These are phyloP conservation scores for Fusarium zealandicum DNA, from an alignment of 2,329 filamentous ascomycete genomes.

Conservation along the genomic window DNA sequence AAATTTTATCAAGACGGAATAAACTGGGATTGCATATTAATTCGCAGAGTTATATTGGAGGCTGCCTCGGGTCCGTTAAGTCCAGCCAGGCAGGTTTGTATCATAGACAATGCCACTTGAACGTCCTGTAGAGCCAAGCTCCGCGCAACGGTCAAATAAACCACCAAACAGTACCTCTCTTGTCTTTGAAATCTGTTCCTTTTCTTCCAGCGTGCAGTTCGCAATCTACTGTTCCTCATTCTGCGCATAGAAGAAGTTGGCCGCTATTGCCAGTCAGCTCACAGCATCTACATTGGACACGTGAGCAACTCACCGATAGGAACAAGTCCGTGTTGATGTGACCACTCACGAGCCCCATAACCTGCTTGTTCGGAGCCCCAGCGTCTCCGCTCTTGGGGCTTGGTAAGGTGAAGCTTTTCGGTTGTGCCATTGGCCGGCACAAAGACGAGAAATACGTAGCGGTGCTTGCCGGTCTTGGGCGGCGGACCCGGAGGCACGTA, in stretches of 20 bases:
- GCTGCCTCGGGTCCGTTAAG: no score
- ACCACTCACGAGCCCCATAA: constrained; percentile 33
- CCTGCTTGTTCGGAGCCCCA: constrained; percentile 28
- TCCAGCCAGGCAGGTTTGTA: no score
- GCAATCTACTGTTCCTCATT: constrained; percentile 24
- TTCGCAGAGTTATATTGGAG: no score
- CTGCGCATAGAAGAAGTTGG: constrained; percentile 36
- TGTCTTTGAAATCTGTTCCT: not conserved
- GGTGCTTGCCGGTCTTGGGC: constrained; percentile 31
- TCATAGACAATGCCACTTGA: no score
- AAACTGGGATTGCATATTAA: no score
- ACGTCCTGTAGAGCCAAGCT: no score
- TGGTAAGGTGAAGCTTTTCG: constrained; percentile 20
- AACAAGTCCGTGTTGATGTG: constrained; percentile 27
- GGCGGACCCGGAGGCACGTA: constrained; percentile 32
- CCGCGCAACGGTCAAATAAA: no score
- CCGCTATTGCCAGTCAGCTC: constrained; percentile 21
- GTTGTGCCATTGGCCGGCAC: constrained; percentile 29
- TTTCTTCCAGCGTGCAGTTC: no score
- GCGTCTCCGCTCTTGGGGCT: constrained; percentile 25
- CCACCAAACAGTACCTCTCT: no score
- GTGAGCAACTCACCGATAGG: constrained; percentile 24
- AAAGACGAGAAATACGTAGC: constrained; percentile 35
- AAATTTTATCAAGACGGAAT: no score
- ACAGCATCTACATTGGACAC: not conserved